These are phyloP conservation scores for Scutellaria barbata DNA, from an alignment of 257 asterid species.

Conservation along the genomic window DNA sequence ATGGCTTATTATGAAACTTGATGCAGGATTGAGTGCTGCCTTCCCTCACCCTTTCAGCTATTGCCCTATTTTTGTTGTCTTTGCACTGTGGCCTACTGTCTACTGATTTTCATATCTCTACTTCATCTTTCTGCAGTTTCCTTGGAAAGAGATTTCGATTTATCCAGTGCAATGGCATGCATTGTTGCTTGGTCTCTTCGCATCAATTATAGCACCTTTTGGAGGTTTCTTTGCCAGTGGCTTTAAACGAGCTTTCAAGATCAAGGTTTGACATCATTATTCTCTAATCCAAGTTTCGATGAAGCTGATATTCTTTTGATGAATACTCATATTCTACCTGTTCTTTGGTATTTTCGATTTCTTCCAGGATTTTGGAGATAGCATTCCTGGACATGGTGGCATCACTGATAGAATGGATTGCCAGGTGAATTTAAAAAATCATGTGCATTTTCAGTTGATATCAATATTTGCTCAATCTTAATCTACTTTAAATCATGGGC, in stretches of 20 bases:
- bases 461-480: neutral
- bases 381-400: slow-evolving; percentile 99
- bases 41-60: slow-evolving; percentile 1
- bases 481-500: slow-evolving; percentile 12
- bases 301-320: slow-evolving; percentile 12
- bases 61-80: neutral
- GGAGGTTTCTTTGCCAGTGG: slow-evolving; percentile 99
- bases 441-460: neutral
- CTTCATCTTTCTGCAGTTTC: slow-evolving; percentile 57
- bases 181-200: slow-evolving; percentile 77
- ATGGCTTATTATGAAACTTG: neutral
- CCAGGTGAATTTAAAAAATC: slow-evolving; percentile 57
- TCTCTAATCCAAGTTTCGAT: slow-evolving; percentile 27
- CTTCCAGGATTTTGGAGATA: slow-evolving; percentile 94
- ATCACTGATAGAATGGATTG: slow-evolving; percentile 99
- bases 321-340: slow-evolving; percentile 20
- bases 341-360: slow-evolving; percentile 9
- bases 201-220: slow-evolving; percentile 97
- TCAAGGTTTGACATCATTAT: slow-evolving; percentile 62
- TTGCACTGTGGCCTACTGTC: slow-evolving; percentile 4
- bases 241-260: slow-evolving; percentile 95
- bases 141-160: slow-evolving; percentile 68
- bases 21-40: slow-evolving; percentile 15
- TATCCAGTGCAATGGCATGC: slow-evolving; percentile 95
- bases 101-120: neutral